Evolutionary conservation across 495 filamentous ascomycete genomes (phyloP).

Genomic region (Staphylotrichum longicolle): DNA sequence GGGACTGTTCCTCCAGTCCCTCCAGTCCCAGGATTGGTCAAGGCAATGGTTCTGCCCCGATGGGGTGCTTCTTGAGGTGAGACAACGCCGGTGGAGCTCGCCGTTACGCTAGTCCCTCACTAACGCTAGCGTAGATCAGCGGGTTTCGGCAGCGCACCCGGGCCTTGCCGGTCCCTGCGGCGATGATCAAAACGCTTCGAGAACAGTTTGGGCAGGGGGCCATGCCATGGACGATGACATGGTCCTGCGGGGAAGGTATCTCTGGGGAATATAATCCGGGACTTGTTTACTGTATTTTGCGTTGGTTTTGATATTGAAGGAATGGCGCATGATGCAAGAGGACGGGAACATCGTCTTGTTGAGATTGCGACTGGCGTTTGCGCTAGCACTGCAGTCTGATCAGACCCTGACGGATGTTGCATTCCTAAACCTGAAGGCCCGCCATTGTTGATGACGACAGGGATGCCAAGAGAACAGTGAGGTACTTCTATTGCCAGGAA

Average conservation of each 20-base stretch:
- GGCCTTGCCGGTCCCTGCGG: constrained; percentile 10
- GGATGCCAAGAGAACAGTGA: not conserved
- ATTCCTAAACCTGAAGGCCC: not conserved
- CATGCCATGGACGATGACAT: no score
- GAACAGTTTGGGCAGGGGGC: not conserved
- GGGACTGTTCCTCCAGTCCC: no score
- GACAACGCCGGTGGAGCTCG: not conserved
- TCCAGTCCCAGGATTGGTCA: no score
- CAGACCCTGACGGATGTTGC: not conserved
- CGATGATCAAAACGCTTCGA: not conserved
- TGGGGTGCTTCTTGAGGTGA: no score
- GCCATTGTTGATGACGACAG: not conserved
- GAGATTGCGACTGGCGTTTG: no score
- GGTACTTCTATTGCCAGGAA: no score
- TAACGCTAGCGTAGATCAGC: constrained; percentile 9
- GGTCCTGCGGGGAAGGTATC: not conserved
- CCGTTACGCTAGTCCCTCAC: constrained; percentile 16
- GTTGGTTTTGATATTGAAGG: not conserved
- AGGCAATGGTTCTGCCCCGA: no score
- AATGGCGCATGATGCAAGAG: not conserved
- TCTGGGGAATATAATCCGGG: not conserved
- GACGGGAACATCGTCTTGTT: not conserved
- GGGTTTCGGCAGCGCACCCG: constrained; percentile 6
- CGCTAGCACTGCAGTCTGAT: no score
- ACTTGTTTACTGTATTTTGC: not conserved